Base-by-base conservation (phyloP, 2,329 filamentous ascomycete genomes). In the Epichloe elymi region DNA sequence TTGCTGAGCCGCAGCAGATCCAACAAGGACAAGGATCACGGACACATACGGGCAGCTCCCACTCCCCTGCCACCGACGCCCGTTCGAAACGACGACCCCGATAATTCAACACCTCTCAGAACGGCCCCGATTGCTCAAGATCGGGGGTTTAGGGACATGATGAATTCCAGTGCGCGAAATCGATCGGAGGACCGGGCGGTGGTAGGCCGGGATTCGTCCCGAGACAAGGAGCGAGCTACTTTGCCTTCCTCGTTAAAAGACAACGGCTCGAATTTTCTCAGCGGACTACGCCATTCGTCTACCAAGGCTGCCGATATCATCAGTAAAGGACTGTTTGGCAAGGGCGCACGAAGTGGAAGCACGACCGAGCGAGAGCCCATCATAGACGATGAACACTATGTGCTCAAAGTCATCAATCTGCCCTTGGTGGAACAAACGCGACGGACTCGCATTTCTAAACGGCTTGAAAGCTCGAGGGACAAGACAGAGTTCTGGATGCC, bases 401-500 rank as follows among this genome's bases (percentile, higher is more conserved):
- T 85, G 50, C 76, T 89, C 60, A 88, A 85, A 59, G 82, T 95
- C 42, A 88, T 97, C 64, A 95, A 93, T 60, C 73, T 86, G 47
- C 88, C 89, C 1, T 72, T 97, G 33, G 76, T 95, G 26, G 85
- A 95, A 64, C 91, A 97, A 68, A 90, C 90, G 6, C 82, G 91
- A n/a, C 74, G 83, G 56, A 96, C 91, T 0, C 80, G 91, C 56
- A 96, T 97, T 63, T 94, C 89, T 7, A 94, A 91, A 67, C 81
- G 85, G 33, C 72, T 97, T 42, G 88, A 94, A 62, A 81, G 86
- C 54, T 95, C 90, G 10, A 80, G 84, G 55, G 91, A 97, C 63
- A 96, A 96, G 74, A 97, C 91, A 0, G 91, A 96, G 63, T 97
- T 94, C 63, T 97, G 91, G 91, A 95, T 97, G 90, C 91, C 91